Evolutionary conservation across 164 flowering plant genomes (phyloP), one percentile per base, ranked within the genome.

Genomic region (Aristolochia californica): DNA sequence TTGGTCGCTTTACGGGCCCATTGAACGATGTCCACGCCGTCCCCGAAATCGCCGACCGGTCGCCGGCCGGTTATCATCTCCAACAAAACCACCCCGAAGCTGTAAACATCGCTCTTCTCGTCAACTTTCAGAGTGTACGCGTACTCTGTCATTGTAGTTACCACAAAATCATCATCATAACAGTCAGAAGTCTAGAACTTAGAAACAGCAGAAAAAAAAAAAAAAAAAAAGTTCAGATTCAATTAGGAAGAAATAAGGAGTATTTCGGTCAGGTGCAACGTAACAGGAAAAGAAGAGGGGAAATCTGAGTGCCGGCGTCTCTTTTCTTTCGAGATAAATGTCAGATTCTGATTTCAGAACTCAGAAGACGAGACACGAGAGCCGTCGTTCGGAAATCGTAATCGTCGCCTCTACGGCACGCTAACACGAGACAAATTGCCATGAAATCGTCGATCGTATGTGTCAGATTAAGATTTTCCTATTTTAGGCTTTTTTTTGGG

Each of bases 11-110:
- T 1, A 0, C 40, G 40, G 40, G 87, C 96, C 98, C 97, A 93
- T 26, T 89, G 95, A 16, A 93, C 98, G n/a, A 93, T 89, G 75
- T 89, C 98, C 1, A 93, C 98, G 0, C 97, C 98, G 48, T 93
- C 98, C 0, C 97, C 98, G 28, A 89, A 93, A 65, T 89, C 98
- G 5, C 98, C 97, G 0, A 93, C 94, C 11, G 98, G 98, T 60
- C 81, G 87, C 49, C 85, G 64, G 1, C 98, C 98, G 2, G 79
- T 82, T 1, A 93, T 75, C 7, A 89, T 80, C 67, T 89, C 97
- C 48, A 91, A 61, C 4, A 91, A 80, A 28, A 91, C 98, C 13
- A 91, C 98, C 1, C 96, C 98, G 45, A 86, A 91, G 77, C 96
- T 91, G 76, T 91, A 91, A 1, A 91, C 98, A 49, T 91, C 98